A percentile compares a stretch with the other conserved stretches of the same genome.
Conservation (phyloP, 2,329 filamentous ascomycete genomes). For the Aplosporella prunicola region DNA sequence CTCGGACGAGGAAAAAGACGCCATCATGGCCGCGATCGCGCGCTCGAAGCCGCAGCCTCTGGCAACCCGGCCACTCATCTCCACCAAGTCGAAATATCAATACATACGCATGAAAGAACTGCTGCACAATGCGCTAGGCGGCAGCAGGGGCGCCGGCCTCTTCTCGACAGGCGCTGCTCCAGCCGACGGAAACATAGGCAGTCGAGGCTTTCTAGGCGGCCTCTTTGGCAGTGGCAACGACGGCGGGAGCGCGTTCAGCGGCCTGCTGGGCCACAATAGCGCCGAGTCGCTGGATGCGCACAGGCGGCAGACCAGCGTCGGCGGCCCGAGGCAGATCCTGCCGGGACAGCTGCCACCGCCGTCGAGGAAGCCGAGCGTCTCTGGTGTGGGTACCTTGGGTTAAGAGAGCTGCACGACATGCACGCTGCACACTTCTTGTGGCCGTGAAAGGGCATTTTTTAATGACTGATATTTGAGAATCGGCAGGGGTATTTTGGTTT, state of each 20-base stretch:
- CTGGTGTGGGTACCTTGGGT: not conserved
- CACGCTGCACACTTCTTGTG: not conserved
- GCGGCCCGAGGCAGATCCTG: constrained; percentile 26
- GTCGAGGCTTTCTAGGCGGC: constrained; percentile 5
- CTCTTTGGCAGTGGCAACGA: constrained; percentile 13
- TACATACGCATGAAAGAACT: constrained; percentile 55
- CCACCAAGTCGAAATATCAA: constrained; percentile 47
- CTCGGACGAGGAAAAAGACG: constrained; percentile 85
- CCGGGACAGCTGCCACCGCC: constrained; percentile 29
- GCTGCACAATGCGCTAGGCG: constrained; percentile 49
- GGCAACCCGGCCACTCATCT: constrained; percentile 50
- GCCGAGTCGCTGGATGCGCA: constrained; percentile 19
- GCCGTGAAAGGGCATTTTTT: no score
- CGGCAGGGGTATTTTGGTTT: no score
- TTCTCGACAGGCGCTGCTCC: constrained; percentile 21
- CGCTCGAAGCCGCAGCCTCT: constrained; percentile 72
- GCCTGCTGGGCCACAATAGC: constrained; percentile 24
- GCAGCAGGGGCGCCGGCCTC: constrained; percentile 36
- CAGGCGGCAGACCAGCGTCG: constrained; percentile 23
- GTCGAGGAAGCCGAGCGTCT: constrained; percentile 7
- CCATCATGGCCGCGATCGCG: constrained; percentile 69
- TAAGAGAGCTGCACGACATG: no score
- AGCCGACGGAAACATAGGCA: constrained; percentile 7
- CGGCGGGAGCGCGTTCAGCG: constrained; percentile 20
- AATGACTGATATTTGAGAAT: no score